phyloP scores from a whole-genome alignment of 1,139 yeast genomes.

The Suhomyces wounanorum region DNA sequence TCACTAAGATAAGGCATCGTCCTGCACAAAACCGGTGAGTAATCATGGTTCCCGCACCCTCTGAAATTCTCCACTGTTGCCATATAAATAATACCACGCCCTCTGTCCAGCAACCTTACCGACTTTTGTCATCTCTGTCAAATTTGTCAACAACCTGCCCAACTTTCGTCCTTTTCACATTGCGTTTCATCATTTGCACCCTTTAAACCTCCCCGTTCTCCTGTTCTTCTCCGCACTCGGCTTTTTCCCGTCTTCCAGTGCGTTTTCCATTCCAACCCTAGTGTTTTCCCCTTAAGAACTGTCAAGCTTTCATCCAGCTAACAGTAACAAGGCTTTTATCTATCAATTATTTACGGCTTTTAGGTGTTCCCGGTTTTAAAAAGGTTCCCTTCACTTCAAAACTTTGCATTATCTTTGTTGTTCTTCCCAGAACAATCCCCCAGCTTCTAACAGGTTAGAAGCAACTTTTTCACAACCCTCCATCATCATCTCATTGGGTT shows the following conservation, averaged over 20 bases:
- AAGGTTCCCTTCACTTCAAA: conserved; percentile 6
- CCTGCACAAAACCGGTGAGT: conserved; percentile 10
- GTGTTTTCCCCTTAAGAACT: not conserved
- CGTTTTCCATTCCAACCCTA: not conserved
- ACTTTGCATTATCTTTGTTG: conserved; percentile 3
- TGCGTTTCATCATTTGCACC: not conserved
- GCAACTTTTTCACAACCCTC: not conserved
- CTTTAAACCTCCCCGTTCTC: not conserved
- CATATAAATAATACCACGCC: conserved; percentile 7
- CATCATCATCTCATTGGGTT: not conserved
- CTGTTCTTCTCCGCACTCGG: not conserved
- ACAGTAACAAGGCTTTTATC: not conserved
- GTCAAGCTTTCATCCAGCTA: not conserved
- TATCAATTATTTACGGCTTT: conserved; percentile 1
- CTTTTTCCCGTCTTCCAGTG: not conserved
- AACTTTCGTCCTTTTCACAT: not conserved
- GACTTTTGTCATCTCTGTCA: conserved; percentile 8
- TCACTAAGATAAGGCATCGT: conserved; percentile 4
- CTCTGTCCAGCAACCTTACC: conserved; percentile 3
- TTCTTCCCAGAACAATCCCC: not conserved
- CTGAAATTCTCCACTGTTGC: conserved; percentile 4
- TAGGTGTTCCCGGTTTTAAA: conserved; percentile 7
- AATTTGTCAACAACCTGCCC: not conserved
- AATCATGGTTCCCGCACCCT: conserved; percentile 7
- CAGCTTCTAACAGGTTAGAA: conserved; percentile 9